Percentiles rank a stretch among this genome's conserved stretches.
phyloP scores from a whole-genome alignment of 192 early-diverging fungal species.

The Glomus cerebriforme region DNA sequence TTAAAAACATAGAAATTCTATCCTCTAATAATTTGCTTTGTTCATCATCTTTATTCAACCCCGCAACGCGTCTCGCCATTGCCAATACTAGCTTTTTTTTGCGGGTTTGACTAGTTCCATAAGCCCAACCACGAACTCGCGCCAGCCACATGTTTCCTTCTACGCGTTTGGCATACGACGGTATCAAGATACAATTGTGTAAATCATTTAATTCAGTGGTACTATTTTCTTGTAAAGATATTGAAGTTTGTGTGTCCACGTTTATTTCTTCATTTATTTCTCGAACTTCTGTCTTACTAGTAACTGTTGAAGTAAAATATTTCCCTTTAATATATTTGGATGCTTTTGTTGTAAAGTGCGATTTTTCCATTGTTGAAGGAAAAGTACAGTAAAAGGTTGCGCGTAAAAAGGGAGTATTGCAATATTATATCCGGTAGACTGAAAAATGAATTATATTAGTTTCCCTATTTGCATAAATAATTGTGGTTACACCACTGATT shows the following conservation, averaged over 20 bases:
- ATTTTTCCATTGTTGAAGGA: neutral
- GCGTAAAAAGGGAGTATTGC: too few species aligned
- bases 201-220: neutral
- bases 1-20: constrained; percentile 51
- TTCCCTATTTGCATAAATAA: too few species aligned
- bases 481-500: too few species aligned
- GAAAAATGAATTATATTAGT: too few species aligned
- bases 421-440: too few species aligned
- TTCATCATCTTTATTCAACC: constrained; percentile 43
- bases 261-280: neutral
- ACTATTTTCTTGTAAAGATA: neutral
- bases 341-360: neutral
- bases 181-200: constrained; percentile 30
- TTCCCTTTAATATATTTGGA: neutral
- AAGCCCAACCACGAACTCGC: constrained; percentile 45
- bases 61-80: constrained; percentile 42
- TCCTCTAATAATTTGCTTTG: constrained; percentile 42
- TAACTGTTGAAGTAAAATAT: neutral
- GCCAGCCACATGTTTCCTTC: constrained; percentile 5
- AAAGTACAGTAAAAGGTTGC: too few species aligned
- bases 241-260: neutral
- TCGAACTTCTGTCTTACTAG: neutral
- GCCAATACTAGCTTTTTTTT: constrained; percentile 30
- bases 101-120: constrained; percentile 40
- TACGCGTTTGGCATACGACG: constrained; percentile 22